Base-by-base conservation (phyloP, 2,329 filamentous ascomycete genomes). In the Aspergillaceae sp. region DNA sequence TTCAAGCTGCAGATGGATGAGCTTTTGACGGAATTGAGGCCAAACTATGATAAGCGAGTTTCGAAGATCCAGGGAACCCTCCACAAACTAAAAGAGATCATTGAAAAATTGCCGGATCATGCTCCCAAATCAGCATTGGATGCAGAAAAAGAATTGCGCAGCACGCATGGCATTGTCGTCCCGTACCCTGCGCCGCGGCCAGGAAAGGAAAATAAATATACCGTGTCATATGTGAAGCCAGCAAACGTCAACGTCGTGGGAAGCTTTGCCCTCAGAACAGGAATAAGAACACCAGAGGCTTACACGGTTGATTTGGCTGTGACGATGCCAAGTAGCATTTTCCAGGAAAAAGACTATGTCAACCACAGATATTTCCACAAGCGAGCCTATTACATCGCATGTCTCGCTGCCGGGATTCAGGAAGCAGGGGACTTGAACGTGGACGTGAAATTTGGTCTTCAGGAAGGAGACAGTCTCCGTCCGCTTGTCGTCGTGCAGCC, bases 351-450 rank as follows among this genome's bases (percentile, higher is more conserved):
- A 68, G 92, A 98, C 67, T 96, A 91, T 63, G 76, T 90, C 42
- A 89, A 95, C 64, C 78, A 92, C 72, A 81, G 92, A 50, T 97
- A 94, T 69, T 95, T 96, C 62, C 90, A 96, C 70, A 94, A 95
- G 60, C 77, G 90, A 52, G 86, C 92, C 8, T 97, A 91, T 67
- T 97, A 94, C 61, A 72, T 97, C 43, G 87, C 90, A 32, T 87
- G 86, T 53, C 72, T 97, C 46, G 82, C 88, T 9, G 81, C 80
- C 29, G 81, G 78, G 4, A 71, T 97, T 44, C 80, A 81, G 52
- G 72, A 77, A 34, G 69, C 76, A 3, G 66, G 82, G 40, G 71
- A 70, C 3, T 65, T 76, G 10, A 69, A 71, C 1, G 74, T 84
- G 54, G 72, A 78, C 9, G 57, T 86, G 40, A 71, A 71, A 4